These are phyloP conservation scores for Cadophora malorum DNA, from an alignment of 2,329 filamentous ascomycete genomes.

Conservation along the genomic window DNA sequence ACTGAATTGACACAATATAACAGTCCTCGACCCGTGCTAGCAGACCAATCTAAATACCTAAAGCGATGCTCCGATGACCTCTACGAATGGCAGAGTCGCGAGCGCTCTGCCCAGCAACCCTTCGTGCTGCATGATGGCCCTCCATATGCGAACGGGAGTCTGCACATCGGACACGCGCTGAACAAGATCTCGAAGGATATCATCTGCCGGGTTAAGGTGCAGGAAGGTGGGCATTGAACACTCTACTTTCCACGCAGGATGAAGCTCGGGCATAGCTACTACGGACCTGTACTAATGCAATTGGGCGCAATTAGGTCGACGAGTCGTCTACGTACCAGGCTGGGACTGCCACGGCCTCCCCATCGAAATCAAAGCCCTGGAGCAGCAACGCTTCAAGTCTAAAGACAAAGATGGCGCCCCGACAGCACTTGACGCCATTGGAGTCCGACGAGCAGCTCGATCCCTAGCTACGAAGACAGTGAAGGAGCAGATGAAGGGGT, in stretches of 20 bases:
- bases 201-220: slow-evolving; percentile 80
- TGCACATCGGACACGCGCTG: slow-evolving; percentile 92
- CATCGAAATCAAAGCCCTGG: slow-evolving; percentile 92
- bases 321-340: slow-evolving; percentile 83
- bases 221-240: slow-evolving; percentile 59
- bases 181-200: slow-evolving; percentile 99
- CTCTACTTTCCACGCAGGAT: neutral
- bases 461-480: slow-evolving; percentile 72
- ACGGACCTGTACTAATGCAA: neutral
- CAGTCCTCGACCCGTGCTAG: slow-evolving; percentile 48
- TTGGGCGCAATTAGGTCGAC: slow-evolving; percentile 53
- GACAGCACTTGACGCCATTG: slow-evolving; percentile 54
- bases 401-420: slow-evolving; percentile 43
- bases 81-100: slow-evolving; percentile 79
- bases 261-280: neutral
- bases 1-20: slow-evolving; percentile 23
- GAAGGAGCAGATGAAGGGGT: slow-evolving; percentile 74
- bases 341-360: slow-evolving; percentile 99
- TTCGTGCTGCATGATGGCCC: slow-evolving; percentile 95
- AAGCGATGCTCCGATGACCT: slow-evolving; percentile 83
- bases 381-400: slow-evolving; percentile 38
- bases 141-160: slow-evolving; percentile 90
- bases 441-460: slow-evolving; percentile 69
- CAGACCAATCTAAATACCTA: slow-evolving; percentile 64
- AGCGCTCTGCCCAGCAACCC: slow-evolving; percentile 48